A percentile compares a stretch with the other conserved stretches of the same genome.
phyloP scores from a whole-genome alignment of 805 yeast species.

The Monosporozyma unispora region DNA sequence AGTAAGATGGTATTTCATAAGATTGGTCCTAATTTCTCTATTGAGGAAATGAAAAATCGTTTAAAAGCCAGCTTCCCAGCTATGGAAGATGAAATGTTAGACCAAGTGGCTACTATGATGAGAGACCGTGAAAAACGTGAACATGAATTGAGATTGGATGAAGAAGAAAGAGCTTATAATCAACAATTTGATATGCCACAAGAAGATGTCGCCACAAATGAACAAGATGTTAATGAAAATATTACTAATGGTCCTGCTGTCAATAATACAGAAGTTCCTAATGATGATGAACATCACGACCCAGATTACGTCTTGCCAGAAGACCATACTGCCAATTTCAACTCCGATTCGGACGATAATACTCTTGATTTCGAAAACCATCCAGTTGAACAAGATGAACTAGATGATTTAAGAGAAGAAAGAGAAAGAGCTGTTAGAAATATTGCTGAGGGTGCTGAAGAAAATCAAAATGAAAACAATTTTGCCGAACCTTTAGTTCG shows the following conservation, averaged over 20 bases:
- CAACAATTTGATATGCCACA: constrained; percentile 1
- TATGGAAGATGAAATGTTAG: constrained; percentile 28
- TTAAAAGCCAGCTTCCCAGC: constrained; percentile 26
- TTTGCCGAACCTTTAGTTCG: constrained; percentile 1
- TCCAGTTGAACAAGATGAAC: constrained; percentile 9
- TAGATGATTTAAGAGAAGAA: constrained; percentile 5
- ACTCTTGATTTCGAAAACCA: constrained; percentile 10
- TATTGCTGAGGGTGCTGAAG: neutral
- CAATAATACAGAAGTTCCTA: constrained; percentile 7
- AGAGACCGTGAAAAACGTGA: constrained; percentile 22
- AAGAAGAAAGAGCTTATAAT: constrained; percentile 10
- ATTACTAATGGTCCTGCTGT: constrained; percentile 3
- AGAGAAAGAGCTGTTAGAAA: constrained; percentile 11
- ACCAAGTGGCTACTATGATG: constrained; percentile 23
- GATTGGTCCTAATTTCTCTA: constrained; percentile 41
- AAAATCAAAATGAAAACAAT: constrained; percentile 1
- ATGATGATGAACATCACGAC: constrained; percentile 24
- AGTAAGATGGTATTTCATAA: constrained; percentile 45
- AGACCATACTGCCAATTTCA: neutral
- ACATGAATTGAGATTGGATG: constrained; percentile 4
- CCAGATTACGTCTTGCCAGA: constrained; percentile 17
- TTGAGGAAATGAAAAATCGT: constrained; percentile 23
- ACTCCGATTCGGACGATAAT: constrained; percentile 5
- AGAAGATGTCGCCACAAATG: neutral
- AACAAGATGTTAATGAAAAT: too few relatives aligned